These are phyloP conservation scores for Cytospora schulzeri DNA, from an alignment of 2,329 filamentous ascomycete genomes.

Conservation along the genomic window DNA sequence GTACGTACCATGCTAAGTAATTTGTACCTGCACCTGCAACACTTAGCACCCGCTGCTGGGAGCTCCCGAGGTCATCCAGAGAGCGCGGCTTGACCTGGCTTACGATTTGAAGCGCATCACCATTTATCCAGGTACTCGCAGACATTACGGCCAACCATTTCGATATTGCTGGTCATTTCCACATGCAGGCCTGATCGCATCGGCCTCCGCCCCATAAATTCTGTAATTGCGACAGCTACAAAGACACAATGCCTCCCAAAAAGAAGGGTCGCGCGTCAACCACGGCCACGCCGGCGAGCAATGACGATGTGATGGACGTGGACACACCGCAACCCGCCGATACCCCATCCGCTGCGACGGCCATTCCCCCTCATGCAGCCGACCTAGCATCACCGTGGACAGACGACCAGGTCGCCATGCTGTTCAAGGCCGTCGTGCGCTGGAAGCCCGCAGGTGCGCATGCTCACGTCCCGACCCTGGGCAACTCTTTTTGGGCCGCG, in stretches of 20 bases:
- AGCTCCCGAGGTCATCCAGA: neutral
- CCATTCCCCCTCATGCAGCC: conserved; percentile 42
- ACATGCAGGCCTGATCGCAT: neutral
- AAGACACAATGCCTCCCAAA: conserved; percentile 57
- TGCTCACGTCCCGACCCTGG: neutral
- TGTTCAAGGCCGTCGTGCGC: conserved; percentile 89
- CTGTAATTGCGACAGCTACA: conserved; percentile 5
- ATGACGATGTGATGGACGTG: conserved; percentile 64
- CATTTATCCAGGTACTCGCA: neutral
- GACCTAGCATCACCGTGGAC: conserved; percentile 78
- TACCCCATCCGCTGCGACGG: conserved; percentile 46
- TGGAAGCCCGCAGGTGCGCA: conserved; percentile 89
- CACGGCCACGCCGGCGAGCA: conserved; percentile 48
- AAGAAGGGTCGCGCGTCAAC: conserved; percentile 63
- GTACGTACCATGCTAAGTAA: neutral
- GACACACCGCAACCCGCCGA: conserved; percentile 59
- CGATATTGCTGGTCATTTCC: neutral
- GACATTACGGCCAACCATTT: neutral
- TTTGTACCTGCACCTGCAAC: neutral
- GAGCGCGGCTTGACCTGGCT: neutral
- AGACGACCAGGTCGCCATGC: conserved; percentile 88
- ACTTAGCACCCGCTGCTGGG: neutral
- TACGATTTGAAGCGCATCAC: neutral
- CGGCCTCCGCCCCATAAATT: no score
- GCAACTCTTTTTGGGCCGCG: neutral